Base-by-base conservation (phyloP, 768 basidiomycete genomes). In the Tricholoma matsutake region DNA sequence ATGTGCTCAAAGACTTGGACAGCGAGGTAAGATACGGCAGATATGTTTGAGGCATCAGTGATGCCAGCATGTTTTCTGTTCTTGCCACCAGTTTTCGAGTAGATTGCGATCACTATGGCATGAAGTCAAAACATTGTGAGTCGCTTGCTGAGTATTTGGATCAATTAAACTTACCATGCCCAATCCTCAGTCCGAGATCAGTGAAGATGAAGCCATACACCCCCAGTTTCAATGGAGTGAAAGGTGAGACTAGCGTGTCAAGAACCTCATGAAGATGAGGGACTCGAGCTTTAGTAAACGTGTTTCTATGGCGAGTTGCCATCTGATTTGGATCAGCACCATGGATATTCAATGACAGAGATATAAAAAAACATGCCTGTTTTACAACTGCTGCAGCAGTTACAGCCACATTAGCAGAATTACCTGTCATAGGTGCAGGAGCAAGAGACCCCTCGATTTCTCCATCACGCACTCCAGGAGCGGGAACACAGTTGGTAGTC, bases 1-100 rank as follows among this genome's bases (percentile, higher is more conserved):
- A 54, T 13, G 13, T 63, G 55, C 29, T 67, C 32, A 52, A 63
- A 67, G 9, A 69, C n/a, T 45, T 69, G 68, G 18, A 67, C 58
- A 14, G 55, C 43, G 28, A 66, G 41, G 41, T 66, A 62, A 9
- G 65, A 65, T 6, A 63, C 35, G 11, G 64, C 57, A 9, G 61
- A 28, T 31, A 69, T 60, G 34, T 51, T 63, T 18, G 56, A 58
- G 5, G 55, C 29, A 11, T 62, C 55, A n/a, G 62, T 18, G 14
- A 60, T 28, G 3, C 16, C 35, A 28, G 37, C 22, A 25, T 25
- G 22, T 25, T 25, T 25, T 25, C 22, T 3, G 3, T 25, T 25
- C 22, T 25, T 25, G 22, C 22, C 22, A 25, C 22, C 22, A 25
- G 22, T 25, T 25, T 25, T 3, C 3, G 22, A 25, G 22, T 63